A percentile compares a stretch with the other conserved stretches of the same genome.
phyloP scores from a whole-genome alignment of 495 filamentous ascomycete species.

The Podospora comata region DNA sequence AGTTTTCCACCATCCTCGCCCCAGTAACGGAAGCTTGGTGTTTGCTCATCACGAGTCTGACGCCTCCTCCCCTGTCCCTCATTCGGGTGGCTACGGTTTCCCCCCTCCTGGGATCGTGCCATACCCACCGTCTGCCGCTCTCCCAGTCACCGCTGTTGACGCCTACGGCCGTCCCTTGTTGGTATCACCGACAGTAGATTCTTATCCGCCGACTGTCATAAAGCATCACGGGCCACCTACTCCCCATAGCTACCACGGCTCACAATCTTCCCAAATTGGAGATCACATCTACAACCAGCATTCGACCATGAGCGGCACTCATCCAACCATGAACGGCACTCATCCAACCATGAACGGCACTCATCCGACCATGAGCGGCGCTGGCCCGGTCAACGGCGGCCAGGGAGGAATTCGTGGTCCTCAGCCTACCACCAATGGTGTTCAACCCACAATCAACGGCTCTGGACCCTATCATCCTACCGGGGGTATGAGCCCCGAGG shows the following conservation, averaged over 20 bases:
- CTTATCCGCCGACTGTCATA: conserved; percentile 34
- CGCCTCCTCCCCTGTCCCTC: conserved; percentile 47
- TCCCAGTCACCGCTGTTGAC: conserved; percentile 34
- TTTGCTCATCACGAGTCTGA: conserved; percentile 48
- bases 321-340: conserved; percentile 11
- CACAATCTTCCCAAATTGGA: conserved; percentile 44
- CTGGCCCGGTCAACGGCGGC: too few species aligned
- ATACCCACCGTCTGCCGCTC: conserved; percentile 14
- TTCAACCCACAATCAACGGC: background rate
- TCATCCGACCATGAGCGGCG: background rate
- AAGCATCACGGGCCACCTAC: conserved; percentile 47
- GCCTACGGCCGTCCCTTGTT: conserved; percentile 35
- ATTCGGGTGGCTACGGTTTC: conserved; percentile 29
- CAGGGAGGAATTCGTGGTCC: too few species aligned
- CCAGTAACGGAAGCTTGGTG: conserved; percentile 45
- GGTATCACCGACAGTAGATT: conserved; percentile 36
- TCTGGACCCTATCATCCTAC: background rate
- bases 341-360: background rate
- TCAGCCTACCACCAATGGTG: background rate
- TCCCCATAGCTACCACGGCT: conserved; percentile 54
- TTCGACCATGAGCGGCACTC: conserved; percentile 27
- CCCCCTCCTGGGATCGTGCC: conserved; percentile 36
- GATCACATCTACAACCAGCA: conserved; percentile 33
- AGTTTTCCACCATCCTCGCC: conserved; percentile 35
- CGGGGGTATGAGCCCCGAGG: background rate